Evolutionary conservation across 768 basidiomycete genomes (phyloP).

Genomic region (Trametes sanguinea): DNA sequence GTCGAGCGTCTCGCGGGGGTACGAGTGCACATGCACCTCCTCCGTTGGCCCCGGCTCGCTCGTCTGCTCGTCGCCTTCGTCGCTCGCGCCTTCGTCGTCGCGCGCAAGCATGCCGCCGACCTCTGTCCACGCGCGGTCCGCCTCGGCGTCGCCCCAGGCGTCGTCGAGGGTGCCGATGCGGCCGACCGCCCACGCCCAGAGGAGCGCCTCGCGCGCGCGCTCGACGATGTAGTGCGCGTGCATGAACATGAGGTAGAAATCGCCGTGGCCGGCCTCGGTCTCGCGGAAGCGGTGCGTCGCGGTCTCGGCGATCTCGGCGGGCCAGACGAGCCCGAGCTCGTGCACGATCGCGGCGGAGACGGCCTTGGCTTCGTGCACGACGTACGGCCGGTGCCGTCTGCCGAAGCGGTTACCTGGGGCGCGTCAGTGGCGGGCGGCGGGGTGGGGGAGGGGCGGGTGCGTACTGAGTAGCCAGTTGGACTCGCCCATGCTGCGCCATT

Average conservation of each 20-base stretch:
- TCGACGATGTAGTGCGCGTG: slow-evolving; percentile 37
- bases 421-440: no score
- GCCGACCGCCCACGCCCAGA: slow-evolving; percentile 42
- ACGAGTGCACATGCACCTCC: slow-evolving; percentile 18
- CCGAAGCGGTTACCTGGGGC: slow-evolving; percentile 41
- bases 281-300: slow-evolving; percentile 38
- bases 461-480: slow-evolving; percentile 39
- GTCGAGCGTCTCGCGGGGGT: slow-evolving; percentile 24
- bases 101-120: slow-evolving; percentile 29
- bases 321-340: slow-evolving; percentile 38
- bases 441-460: background rate
- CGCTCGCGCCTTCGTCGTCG: no score
- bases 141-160: slow-evolving; percentile 22
- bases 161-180: slow-evolving; percentile 32
- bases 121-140: slow-evolving; percentile 34
- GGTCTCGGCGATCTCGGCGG: slow-evolving; percentile 33
- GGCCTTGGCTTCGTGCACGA: slow-evolving; percentile 42
- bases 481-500: slow-evolving; percentile 43
- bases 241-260: slow-evolving; percentile 38
- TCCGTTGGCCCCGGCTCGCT: background rate
- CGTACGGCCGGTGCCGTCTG: slow-evolving; percentile 39
- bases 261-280: slow-evolving; percentile 32
- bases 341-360: slow-evolving; percentile 37
- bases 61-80: background rate
- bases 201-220: slow-evolving; percentile 39